phyloP scores from a whole-genome alignment of 768 basidiomycete species.

The Mycena sanguinolenta region DNA sequence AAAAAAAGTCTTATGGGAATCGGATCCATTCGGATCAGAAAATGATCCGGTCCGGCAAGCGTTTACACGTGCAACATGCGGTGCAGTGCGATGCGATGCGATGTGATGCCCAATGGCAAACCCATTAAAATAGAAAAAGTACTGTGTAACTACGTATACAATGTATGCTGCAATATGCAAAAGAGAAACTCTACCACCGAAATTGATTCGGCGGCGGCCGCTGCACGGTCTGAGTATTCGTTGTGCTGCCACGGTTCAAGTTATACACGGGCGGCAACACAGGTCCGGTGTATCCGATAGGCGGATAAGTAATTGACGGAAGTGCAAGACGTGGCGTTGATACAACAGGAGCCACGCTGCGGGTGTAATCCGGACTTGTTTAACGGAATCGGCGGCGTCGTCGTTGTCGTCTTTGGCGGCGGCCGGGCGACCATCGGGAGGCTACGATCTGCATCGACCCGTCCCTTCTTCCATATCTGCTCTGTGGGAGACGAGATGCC shows the following conservation, averaged over 20 bases:
- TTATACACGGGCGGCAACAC: slow-evolving; percentile 24
- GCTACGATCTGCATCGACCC: slow-evolving; percentile 48
- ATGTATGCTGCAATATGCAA: neutral
- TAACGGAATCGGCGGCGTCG: no score
- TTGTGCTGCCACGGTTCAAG: slow-evolving; percentile 5
- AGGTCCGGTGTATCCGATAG: slow-evolving; percentile 18
- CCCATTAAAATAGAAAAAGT: slow-evolving; percentile 2
- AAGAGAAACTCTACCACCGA: slow-evolving; percentile 30
- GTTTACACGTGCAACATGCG: neutral
- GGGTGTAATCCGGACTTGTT: slow-evolving; percentile 24
- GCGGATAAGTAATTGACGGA: neutral
- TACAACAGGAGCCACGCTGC: slow-evolving; percentile 4
- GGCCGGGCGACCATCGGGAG: slow-evolving; percentile 11
- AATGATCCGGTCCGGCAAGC: slow-evolving; percentile 23
- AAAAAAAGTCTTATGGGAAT: slow-evolving; percentile 57
- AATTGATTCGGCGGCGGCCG: slow-evolving; percentile 21
- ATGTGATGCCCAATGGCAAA: no score
- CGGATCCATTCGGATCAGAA: slow-evolving; percentile 7
- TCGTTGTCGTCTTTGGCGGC: slow-evolving; percentile 10
- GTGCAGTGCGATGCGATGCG: no score
- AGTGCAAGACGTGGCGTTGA: slow-evolving; percentile 17
- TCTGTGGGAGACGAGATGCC: slow-evolving; percentile 69
- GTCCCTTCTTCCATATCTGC: slow-evolving; percentile 80
- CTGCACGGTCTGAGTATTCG: slow-evolving; percentile 15
- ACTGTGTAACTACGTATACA: neutral